These are phyloP conservation scores for Paramecium sonneborni DNA, from an alignment of 73 alveolate species.

Conservation along the genomic window DNA sequence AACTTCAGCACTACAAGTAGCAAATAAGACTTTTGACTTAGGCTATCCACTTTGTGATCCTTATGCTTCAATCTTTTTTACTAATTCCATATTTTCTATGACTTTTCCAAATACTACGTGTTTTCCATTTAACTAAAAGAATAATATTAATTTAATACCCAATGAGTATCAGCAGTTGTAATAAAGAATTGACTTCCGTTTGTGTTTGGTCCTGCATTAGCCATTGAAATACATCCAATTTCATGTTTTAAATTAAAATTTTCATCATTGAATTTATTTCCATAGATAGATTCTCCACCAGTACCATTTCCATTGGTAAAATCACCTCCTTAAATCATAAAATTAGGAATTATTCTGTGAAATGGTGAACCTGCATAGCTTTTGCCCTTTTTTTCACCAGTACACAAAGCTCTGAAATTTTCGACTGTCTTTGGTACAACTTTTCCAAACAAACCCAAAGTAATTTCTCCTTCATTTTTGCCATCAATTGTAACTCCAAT, in stretches of 20 bases:
- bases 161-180: conserved; percentile 72
- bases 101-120: conserved; percentile 94
- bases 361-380: conserved; percentile 79
- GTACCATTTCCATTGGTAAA: conserved; percentile 83
- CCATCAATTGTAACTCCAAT: conserved; percentile 80
- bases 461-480: conserved; percentile 75
- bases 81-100: conserved; percentile 3
- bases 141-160: conserved; percentile 8
- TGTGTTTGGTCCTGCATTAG: conserved; percentile 97
- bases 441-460: conserved; percentile 82
- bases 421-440: conserved; percentile 91
- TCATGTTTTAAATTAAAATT: conserved; percentile 81
- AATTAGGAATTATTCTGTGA: conserved; percentile 88
- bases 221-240: conserved; percentile 94
- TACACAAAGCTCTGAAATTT: conserved; percentile 90
- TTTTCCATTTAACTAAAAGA: conserved; percentile 87
- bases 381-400: conserved; percentile 81
- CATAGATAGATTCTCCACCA: conserved; percentile 96
- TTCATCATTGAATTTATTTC: conserved; percentile 88
- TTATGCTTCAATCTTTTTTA: conserved; percentile 17
- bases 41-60: conserved; percentile 53
- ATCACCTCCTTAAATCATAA: conserved; percentile 84
- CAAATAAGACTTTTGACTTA: neutral
- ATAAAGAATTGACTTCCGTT: conserved; percentile 94
- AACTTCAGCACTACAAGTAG: conserved; percentile 6